Conservation (phyloP, 163 green algal species). For the Picocystis sp. region DNA sequence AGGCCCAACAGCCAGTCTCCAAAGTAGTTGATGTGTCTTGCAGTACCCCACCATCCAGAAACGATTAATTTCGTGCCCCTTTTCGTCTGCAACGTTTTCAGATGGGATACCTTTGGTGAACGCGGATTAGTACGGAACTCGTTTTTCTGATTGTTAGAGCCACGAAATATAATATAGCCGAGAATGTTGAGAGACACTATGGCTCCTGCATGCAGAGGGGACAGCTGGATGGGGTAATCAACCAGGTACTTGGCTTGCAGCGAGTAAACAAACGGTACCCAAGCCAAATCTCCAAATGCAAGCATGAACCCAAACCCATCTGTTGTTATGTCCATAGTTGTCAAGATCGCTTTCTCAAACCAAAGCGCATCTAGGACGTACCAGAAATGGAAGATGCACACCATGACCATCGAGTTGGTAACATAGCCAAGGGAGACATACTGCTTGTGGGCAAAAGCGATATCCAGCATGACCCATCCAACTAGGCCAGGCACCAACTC, state of each 20-base stretch:
- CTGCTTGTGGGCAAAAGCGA: slow-evolving; percentile 42
- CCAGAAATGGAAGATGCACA: slow-evolving; percentile 64
- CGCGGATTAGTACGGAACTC: slow-evolving; percentile 63
- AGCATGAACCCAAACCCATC: slow-evolving; percentile 99
- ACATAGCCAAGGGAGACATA: slow-evolving; percentile 14
- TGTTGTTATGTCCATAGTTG: slow-evolving; percentile 97
- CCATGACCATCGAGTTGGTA: slow-evolving; percentile 54
- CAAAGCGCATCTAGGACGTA: slow-evolving; percentile 63
- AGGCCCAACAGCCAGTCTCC: slow-evolving; percentile 80
- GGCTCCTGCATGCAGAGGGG: slow-evolving; percentile 32
- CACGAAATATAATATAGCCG: slow-evolving; percentile 82
- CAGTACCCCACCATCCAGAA: slow-evolving; percentile 71
- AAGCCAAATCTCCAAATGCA: slow-evolving; percentile 85
- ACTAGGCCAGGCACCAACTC: slow-evolving; percentile 88
- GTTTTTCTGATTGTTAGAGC: slow-evolving; percentile 90
- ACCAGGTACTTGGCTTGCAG: slow-evolving; percentile 61
- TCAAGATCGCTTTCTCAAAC: slow-evolving; percentile 73
- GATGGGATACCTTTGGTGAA: slow-evolving; percentile 43
- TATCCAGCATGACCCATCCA: slow-evolving; percentile 59
- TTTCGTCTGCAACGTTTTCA: slow-evolving; percentile 61
- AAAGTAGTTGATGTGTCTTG: slow-evolving; percentile 95
- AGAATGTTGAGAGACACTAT: slow-evolving; percentile 28
- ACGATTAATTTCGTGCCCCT: slow-evolving; percentile 67
- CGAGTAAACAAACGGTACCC: slow-evolving; percentile 94
- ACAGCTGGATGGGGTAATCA: slow-evolving; percentile 21